Percentiles rank a stretch among this genome's conserved stretches.
These are phyloP conservation scores for Stephania japonica DNA, from an alignment of 164 flowering plant species.

Conservation along the genomic window DNA sequence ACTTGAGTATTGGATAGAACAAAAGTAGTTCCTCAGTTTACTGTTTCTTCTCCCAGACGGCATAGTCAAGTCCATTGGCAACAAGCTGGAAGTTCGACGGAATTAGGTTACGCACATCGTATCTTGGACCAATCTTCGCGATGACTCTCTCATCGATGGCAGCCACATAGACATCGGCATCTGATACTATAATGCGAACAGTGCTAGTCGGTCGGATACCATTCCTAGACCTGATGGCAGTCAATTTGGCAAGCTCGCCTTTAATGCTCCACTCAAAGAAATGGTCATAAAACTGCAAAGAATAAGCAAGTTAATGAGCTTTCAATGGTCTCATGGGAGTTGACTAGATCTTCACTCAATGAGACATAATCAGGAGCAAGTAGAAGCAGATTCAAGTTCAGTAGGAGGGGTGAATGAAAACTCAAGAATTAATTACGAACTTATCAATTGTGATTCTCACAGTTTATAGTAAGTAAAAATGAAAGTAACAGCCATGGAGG, in stretches of 20 bases:
- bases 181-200: slow-evolving; percentile 44
- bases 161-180: slow-evolving; percentile 63
- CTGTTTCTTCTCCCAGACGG: slow-evolving; percentile 50
- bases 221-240: slow-evolving; percentile 38
- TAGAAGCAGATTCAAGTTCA: not conserved
- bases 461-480: too few species aligned
- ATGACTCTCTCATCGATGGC: slow-evolving; percentile 45
- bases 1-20: not conserved
- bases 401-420: too few species aligned
- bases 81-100: slow-evolving; percentile 46
- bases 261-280: slow-evolving; percentile 63
- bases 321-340: not conserved
- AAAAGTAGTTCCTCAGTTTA: not conserved
- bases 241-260: slow-evolving; percentile 45
- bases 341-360: not conserved
- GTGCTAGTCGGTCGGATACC: slow-evolving; percentile 42
- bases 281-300: slow-evolving; percentile 89
- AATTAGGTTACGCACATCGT: slow-evolving; percentile 51
- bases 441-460: too few species aligned
- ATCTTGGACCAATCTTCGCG: slow-evolving; percentile 57
- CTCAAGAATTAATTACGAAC: too few species aligned
- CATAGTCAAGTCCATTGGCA: slow-evolving; percentile 46
- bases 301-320: slow-evolving; percentile 9
- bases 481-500: too few species aligned
- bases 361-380: not conserved